Conservation (phyloP, 441 rosid genomes). For the Arabidopsis lyrata region DNA sequence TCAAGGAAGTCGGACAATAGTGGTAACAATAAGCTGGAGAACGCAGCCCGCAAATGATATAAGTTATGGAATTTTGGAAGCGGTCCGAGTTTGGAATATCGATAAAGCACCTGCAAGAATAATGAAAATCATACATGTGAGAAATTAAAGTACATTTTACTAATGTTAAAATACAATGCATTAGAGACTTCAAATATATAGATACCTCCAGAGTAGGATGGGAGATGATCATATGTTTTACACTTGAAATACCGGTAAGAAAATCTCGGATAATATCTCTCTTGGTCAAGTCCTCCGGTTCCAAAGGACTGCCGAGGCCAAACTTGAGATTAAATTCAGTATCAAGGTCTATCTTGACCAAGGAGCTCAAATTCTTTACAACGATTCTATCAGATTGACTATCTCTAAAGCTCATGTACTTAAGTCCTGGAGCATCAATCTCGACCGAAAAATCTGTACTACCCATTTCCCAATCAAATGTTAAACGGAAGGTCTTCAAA, state of each 20-base stretch:
- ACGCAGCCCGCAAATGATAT: background rate
- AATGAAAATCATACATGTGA: slow-evolving; percentile 7
- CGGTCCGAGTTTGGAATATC: background rate
- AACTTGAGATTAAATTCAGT: background rate
- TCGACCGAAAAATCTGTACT: background rate
- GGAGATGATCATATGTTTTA: slow-evolving; percentile 17
- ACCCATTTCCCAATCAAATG: background rate
- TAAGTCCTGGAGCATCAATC: slow-evolving; percentile 21
- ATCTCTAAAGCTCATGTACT: slow-evolving; percentile 26
- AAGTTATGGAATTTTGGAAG: slow-evolving; percentile 9
- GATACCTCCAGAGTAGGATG: slow-evolving; percentile 10
- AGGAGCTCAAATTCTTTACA: slow-evolving; percentile 23
- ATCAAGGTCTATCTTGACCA: slow-evolving; percentile 14
- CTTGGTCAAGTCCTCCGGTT: background rate
- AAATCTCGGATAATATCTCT: background rate
- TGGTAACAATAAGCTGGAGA: background rate
- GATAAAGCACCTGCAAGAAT: background rate
- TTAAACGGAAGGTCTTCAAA: background rate
- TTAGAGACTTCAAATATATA: background rate
- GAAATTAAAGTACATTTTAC: background rate
- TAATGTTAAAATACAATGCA: background rate
- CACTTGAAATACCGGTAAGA: background rate
- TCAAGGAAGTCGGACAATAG: slow-evolving; percentile 26
- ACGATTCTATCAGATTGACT: slow-evolving; percentile 10
- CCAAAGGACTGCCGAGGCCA: background rate